Base-by-base conservation (phyloP, 129 eudicot species). In the Scalesia atractyloides region DNA sequence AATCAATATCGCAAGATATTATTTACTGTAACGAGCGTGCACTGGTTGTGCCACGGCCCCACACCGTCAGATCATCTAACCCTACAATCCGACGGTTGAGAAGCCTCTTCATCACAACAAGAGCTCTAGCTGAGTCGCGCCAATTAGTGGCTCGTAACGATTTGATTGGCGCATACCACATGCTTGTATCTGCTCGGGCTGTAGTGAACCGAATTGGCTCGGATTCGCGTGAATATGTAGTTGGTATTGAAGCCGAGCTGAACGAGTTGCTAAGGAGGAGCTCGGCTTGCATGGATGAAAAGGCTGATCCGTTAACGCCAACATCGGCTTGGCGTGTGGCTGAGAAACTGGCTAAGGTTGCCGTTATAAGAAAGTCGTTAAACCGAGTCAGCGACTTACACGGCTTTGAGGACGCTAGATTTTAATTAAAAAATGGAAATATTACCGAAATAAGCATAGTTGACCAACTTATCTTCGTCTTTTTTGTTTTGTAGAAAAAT, bases 321-420 rank as follows among this genome's bases (percentile, higher is more conserved):
- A 90, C 89, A 16, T 95, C 99, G 84, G 97, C 97, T 84, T 95
- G 97, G 99, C 81, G 88, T 47, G 96, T 94, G 72, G 97, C 97
- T 62, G 97, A 91, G 78, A 85, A 88, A 64, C 84, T 93, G 26
- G 98, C 98, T 70, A 93, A 87, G 76, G 92, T 93, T 1, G 98
- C 98, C 1, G 83, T 90, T 1, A 90, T 90, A 92, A 86, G 90
- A 43, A 89, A 93, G 90, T 82, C 96, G 20, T 57, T 87, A 75
- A 93, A 90, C 46, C 77, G 86, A 77, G 96, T 88, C 64, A 88
- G 97, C 82, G 99, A 95, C 83, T 83, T 95, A 58, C 99, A 95
- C 84, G 99, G 99, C 79, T 95, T 95, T 47, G 99, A 95, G 74
- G 84, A 88, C 65, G 99, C 99, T 26, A 89, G 99, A 69, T 95